Percentiles rank a stretch among this genome's conserved stretches.
phyloP scores from a whole-genome alignment of 805 yeast species.

The Saccharomycopsis synnaedendra region DNA sequence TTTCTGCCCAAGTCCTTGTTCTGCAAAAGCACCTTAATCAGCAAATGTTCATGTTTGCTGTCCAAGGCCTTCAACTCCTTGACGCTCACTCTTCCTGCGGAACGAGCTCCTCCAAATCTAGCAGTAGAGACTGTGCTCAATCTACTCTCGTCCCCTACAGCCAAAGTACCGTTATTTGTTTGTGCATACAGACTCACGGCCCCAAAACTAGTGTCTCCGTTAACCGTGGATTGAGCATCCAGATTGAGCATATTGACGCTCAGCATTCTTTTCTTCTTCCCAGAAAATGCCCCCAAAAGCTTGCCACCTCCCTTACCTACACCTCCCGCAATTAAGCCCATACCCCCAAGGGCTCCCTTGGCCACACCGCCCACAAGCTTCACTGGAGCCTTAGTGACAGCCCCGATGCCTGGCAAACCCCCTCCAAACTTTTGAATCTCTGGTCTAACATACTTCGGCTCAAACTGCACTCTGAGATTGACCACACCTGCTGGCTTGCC shows the following conservation, averaged over 20 bases:
- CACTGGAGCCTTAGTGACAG: conserved; percentile 28
- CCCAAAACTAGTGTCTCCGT: conserved; percentile 1
- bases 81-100: conserved; percentile 13
- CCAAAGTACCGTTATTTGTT: neutral
- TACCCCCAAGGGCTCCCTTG: conserved; percentile 33
- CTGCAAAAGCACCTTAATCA: conserved; percentile 43
- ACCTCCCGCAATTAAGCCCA: conserved; percentile 36
- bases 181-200: neutral
- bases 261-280: conserved; percentile 20
- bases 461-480: conserved; percentile 41
- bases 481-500: conserved; percentile 48
- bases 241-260: neutral
- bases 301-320: conserved; percentile 34
- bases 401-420: conserved; percentile 27
- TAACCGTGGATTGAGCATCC: conserved; percentile 3
- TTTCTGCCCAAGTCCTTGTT: conserved; percentile 30
- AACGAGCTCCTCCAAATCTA: conserved; percentile 11
- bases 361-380: conserved; percentile 32
- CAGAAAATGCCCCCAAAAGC: conserved; percentile 24
- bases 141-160: neutral
- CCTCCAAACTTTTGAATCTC: conserved; percentile 35
- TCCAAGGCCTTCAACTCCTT: conserved; percentile 17
- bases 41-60: conserved; percentile 23
- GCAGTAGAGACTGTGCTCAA: neutral
- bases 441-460: conserved; percentile 63